Evolutionary conservation across 2,329 filamentous ascomycete species (phyloP), one percentile per base, ranked within the genome.

Genomic region (Hansfordia pulvinata): DNA sequence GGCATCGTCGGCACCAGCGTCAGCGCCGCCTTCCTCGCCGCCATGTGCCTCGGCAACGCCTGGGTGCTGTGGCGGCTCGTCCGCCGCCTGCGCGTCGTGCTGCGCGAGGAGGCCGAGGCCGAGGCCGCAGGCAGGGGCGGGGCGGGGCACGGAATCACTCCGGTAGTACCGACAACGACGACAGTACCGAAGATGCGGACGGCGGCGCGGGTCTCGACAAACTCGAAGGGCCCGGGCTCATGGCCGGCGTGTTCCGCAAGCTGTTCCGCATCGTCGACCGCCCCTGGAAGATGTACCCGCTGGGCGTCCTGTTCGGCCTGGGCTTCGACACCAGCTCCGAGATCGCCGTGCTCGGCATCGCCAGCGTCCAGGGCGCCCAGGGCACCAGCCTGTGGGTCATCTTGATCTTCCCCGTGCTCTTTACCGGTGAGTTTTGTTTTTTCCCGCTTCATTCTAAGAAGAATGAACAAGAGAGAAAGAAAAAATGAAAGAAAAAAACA

Each of bases 321-420:
- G 90, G 88, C 0, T 96, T 98, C 47, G 90, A 96, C 47, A 96
- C 90, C 0, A 92, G 81, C 20, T 93, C 83, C 6, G 88, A 98
- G 50, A 82, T 96, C 42, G 88, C 90, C 0, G 65, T 98, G 6
- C 55, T 98, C 1, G 90, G 88, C 1, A 93, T 96, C 35, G 80
- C 83, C 0, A 85, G 80, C 17, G 74, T 98, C 2, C 80, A 94
- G 42, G 86, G 80, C 0, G 75, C 84, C 0, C 66, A 79, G 33
- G 88, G 88, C 2, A 94, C 85, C 0, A 83, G 76, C 17, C 77
- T 96, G 32, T 98, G 90, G 90, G 58, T 94, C 10, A 96, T 96
- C 33, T 52, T 96, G 17, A 77, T 98, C 27, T 93, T 94, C 31
- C 90, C 90, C 0, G 51, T 88, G 2, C 58, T 96, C 1, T 96